phyloP scores from a whole-genome alignment of 2,329 filamentous ascomycete genomes.

The Penicillium psychrosexuale region DNA sequence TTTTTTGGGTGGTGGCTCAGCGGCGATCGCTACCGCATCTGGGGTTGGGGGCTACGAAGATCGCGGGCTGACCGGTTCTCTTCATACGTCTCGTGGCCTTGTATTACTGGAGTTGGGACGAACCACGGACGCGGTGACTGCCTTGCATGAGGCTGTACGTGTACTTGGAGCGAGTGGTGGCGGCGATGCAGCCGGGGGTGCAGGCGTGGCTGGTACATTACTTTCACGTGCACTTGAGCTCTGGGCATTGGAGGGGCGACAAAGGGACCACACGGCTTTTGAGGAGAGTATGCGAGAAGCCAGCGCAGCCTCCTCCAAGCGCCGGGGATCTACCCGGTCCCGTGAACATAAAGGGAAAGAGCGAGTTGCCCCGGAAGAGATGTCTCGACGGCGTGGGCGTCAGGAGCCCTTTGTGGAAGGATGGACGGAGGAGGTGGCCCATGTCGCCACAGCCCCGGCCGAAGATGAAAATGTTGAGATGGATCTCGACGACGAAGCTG shows the following conservation, averaged over 20 bases:
- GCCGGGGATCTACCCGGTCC: constrained; percentile 20
- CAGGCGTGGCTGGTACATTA: constrained; percentile 47
- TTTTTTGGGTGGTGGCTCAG: constrained; percentile 45
- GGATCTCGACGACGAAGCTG: constrained; percentile 45
- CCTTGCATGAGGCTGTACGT: constrained; percentile 69
- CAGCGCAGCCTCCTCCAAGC: constrained; percentile 10
- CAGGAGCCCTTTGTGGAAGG: constrained; percentile 28
- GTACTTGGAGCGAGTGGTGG: constrained; percentile 46
- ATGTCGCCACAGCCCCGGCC: constrained; percentile 23
- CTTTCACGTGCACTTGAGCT: constrained; percentile 46
- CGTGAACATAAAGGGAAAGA: constrained; percentile 32
- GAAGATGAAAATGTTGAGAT: constrained; percentile 39
- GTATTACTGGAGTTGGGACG: constrained; percentile 74
- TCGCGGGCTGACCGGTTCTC: constrained; percentile 45
- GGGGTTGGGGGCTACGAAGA: constrained; percentile 49
- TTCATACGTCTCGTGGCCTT: constrained; percentile 62
- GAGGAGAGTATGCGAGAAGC: constrained; percentile 13
- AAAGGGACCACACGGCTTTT: constrained; percentile 15
- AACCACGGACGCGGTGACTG: constrained; percentile 72
- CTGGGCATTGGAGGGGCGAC: constrained; percentile 43
- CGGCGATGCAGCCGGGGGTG: constrained; percentile 47
- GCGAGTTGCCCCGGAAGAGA: constrained; percentile 12
- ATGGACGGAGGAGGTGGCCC: constrained; percentile 39
- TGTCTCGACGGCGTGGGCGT: constrained; percentile 23
- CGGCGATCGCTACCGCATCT: constrained; percentile 35